A percentile compares a stretch with the other conserved stretches of the same genome.
Conservation (phyloP, 2,329 filamentous ascomycete genomes). For the Calycina herbarum region DNA sequence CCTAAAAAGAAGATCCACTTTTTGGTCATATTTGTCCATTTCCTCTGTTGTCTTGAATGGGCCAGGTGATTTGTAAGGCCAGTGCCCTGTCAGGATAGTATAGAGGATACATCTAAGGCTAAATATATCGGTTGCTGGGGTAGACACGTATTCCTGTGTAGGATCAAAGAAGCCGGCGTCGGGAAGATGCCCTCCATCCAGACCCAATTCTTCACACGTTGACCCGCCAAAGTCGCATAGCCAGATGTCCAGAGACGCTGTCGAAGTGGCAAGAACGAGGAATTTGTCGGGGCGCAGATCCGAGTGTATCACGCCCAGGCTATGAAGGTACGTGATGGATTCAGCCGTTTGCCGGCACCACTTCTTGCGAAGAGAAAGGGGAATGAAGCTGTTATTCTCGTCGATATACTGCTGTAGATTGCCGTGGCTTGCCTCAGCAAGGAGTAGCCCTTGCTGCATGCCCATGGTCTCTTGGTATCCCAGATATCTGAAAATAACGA, state of each 20-base stretch:
- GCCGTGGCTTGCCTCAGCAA: conserved; percentile 31
- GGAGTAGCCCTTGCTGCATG: conserved; percentile 10
- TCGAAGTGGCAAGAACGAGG: conserved; percentile 34
- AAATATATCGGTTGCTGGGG: conserved; percentile 28
- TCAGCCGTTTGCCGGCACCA: conserved; percentile 37
- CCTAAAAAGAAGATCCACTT: neutral
- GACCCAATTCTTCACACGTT: conserved; percentile 35
- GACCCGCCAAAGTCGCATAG: conserved; percentile 40
- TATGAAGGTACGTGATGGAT: conserved; percentile 35
- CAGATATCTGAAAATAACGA: neutral
- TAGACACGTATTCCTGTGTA: conserved; percentile 19
- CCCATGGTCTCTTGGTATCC: neutral
- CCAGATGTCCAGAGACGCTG: conserved; percentile 32
- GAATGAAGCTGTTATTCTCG: conserved; percentile 26
- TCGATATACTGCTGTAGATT: conserved; percentile 27
- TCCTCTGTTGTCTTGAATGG: neutral
- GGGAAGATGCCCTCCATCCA: conserved; percentile 35
- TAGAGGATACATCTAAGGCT: conserved; percentile 27
- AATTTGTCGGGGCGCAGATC: conserved; percentile 39
- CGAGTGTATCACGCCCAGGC: conserved; percentile 38
- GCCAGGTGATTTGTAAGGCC: conserved; percentile 19
- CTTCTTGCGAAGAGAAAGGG: conserved; percentile 25
- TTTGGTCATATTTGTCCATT: neutral
- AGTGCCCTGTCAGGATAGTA: conserved; percentile 29
- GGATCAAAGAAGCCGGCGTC: conserved; percentile 34